Conservation (phyloP, 352 stramenopile genomes). For the Phytophthora capsici region DNA sequence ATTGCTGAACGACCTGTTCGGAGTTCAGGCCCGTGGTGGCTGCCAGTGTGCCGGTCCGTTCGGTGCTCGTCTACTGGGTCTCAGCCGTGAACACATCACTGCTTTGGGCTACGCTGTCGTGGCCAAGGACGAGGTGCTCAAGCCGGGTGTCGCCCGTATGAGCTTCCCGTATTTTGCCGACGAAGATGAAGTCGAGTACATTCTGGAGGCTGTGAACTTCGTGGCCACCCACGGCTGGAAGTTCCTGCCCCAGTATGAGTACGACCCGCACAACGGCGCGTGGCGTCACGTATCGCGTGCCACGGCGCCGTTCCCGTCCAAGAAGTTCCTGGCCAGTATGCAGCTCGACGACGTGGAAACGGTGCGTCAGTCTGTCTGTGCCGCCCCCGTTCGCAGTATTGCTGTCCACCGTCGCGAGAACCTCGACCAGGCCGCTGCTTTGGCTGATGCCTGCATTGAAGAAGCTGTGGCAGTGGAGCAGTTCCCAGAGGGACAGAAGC, state of each 20-base stretch:
- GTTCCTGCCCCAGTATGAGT: slow-evolving; percentile 95
- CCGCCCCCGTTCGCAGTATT: slow-evolving; percentile 25
- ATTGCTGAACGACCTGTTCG: slow-evolving; percentile 98
- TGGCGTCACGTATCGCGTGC: slow-evolving; percentile 72
- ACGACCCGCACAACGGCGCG: slow-evolving; percentile 94
- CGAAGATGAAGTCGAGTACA: slow-evolving; percentile 92
- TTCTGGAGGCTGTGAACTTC: slow-evolving; percentile 93
- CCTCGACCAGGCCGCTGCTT: slow-evolving; percentile 28
- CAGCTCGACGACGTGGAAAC: slow-evolving; percentile 36
- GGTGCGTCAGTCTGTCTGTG: slow-evolving; percentile 26
- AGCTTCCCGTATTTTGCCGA: slow-evolving; percentile 92
- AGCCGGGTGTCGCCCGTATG: slow-evolving; percentile 95
- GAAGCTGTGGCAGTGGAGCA: slow-evolving; percentile 19
- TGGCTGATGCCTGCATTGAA: slow-evolving; percentile 33
- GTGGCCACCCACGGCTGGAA: slow-evolving; percentile 93
- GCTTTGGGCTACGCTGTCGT: slow-evolving; percentile 89
- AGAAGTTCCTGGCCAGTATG: slow-evolving; percentile 38
- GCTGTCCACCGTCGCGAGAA: slow-evolving; percentile 34
- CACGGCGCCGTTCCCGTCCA: slow-evolving; percentile 17
- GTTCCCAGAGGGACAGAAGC: slow-evolving; percentile 25
- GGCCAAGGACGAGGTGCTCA: slow-evolving; percentile 92
- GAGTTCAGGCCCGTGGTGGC: slow-evolving; percentile 81
- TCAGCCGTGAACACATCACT: slow-evolving; percentile 75
- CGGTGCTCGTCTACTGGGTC: slow-evolving; percentile 91
- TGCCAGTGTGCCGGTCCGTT: slow-evolving; percentile 94